These are phyloP conservation scores for Ophiostoma quercus DNA, from an alignment of 2,329 filamentous ascomycete genomes.

Conservation along the genomic window DNA sequence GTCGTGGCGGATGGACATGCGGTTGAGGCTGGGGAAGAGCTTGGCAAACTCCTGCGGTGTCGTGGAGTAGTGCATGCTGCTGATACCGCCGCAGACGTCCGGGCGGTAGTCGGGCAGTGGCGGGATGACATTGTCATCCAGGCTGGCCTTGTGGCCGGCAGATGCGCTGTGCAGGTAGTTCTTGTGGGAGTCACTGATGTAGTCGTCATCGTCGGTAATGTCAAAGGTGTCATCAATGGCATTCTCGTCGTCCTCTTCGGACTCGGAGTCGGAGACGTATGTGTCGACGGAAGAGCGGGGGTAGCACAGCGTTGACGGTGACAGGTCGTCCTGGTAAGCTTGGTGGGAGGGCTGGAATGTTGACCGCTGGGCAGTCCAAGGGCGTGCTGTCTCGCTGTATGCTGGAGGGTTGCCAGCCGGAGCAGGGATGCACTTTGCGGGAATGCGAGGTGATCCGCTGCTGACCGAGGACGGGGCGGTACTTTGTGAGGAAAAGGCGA, in stretches of 20 bases:
- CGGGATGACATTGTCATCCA: conserved; percentile 37
- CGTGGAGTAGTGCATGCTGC: conserved; percentile 62
- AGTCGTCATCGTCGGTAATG: conserved; percentile 20
- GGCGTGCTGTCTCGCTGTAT: conserved; percentile 1
- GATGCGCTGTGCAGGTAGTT: conserved; percentile 31
- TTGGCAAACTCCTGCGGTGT: conserved; percentile 76
- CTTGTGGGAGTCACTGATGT: not conserved
- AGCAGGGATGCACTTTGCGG: conserved; percentile 32
- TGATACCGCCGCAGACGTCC: conserved; percentile 57
- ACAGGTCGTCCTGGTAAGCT: conserved; percentile 35
- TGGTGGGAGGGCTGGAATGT: conserved; percentile 19
- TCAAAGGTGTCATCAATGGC: conserved; percentile 32
- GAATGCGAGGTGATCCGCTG: conserved; percentile 37
- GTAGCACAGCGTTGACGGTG: conserved; percentile 41
- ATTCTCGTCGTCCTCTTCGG: conserved; percentile 38
- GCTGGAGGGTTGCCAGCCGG: not conserved
- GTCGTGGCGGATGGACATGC: conserved; percentile 80
- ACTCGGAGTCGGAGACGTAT: conserved; percentile 66
- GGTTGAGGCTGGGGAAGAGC: conserved; percentile 79
- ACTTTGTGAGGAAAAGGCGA: conserved; percentile 37
- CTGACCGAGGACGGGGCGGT: conserved; percentile 44
- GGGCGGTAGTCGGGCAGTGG: conserved; percentile 55
- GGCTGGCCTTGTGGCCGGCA: not conserved
- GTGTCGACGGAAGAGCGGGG: conserved; percentile 66
- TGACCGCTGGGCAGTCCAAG: conserved; percentile 16